Conservation (phyloP, 208 protist species). For the Strigomonas galati region DNA sequence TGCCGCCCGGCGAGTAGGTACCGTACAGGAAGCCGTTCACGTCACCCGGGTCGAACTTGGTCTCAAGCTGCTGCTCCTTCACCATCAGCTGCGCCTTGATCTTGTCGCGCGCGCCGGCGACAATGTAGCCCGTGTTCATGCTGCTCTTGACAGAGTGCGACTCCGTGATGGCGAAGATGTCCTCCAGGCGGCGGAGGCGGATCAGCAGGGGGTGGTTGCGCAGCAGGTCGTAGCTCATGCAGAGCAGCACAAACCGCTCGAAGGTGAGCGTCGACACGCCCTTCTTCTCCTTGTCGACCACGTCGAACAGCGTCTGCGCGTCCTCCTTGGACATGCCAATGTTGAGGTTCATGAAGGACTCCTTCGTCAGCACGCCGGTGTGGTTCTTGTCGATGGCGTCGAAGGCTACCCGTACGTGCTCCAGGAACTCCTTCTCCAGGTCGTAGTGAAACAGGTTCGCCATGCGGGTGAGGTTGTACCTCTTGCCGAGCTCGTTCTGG, state of each 20-base stretch:
- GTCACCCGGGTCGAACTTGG: slow-evolving; percentile 58
- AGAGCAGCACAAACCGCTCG: slow-evolving; percentile 77
- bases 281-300: slow-evolving; percentile 51
- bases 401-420: slow-evolving; percentile 72
- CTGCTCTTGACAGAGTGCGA: slow-evolving; percentile 46
- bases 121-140: slow-evolving; percentile 82
- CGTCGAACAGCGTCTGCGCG: slow-evolving; percentile 55
- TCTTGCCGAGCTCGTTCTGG: slow-evolving; percentile 74
- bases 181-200: slow-evolving; percentile 64
- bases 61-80: slow-evolving; percentile 51
- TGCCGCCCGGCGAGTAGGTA: slow-evolving; percentile 36
- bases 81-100: slow-evolving; percentile 66
- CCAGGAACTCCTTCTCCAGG: slow-evolving; percentile 79
- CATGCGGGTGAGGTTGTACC: slow-evolving; percentile 76
- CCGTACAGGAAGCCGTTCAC: slow-evolving; percentile 73
- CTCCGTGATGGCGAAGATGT: slow-evolving; percentile 78
- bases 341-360: slow-evolving; percentile 66
- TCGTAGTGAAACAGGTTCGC: slow-evolving; percentile 81
- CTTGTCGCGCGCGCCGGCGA: slow-evolving; percentile 61
- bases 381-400: slow-evolving; percentile 77
- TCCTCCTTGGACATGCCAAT: slow-evolving; percentile 65
- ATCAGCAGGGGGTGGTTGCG: slow-evolving; percentile 78
- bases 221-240: slow-evolving; percentile 73
- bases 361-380: slow-evolving; percentile 71
- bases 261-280: slow-evolving; percentile 56